Evolutionary conservation across 495 filamentous ascomycete genomes (phyloP), one percentile per base, ranked within the genome.

Genomic region (Hyaloscypha finlandica): DNA sequence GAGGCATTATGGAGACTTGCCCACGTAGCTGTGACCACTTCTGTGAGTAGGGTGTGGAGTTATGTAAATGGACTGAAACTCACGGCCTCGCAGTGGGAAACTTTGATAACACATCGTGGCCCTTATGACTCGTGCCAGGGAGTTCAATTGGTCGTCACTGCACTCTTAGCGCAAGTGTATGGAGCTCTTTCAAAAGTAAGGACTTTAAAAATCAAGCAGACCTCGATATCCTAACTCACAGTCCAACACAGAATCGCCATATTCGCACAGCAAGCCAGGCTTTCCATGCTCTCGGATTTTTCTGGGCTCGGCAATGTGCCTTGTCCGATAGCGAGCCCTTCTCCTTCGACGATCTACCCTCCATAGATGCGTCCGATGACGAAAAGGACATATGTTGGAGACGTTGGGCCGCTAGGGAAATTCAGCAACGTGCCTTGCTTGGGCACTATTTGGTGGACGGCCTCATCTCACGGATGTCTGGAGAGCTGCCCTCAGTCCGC

Each of bases 361-460:
- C 76, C 19, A 59, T 73, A 0, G 72, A 76, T 62, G 75, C 79
- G 0, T 68, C 77, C 0, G 61, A 45, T 16, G 65, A 70, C 9
- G 79, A 81, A 52, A 82, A 82, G 48, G 76, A 81, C 14, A 71
- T 74, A 16, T 71, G 75, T 61, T 84, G 81, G 81, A 73, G 77
- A 31, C 70, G 73, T 11, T 84, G 81, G 81, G 76, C 76, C 0
- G 79, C 81, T 0, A 70, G 77, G 37, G 81, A 84, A 53, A 80
- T 81, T 8, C 81, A 82, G 61, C 77, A 82, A 63, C 78, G 81
- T 14, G 78, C 80, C 3, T 61, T 84, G 14, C 69, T 84, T 9
- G 81, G 79, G 8, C 80, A 83, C 64, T 80, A 83, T 68, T 72
- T 83, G 2, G 63, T 83, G 4, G 81, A 84, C 71, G 81, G 81